Conservation (phyloP, 2,329 filamentous ascomycete species). For the Penicillium italicum region DNA sequence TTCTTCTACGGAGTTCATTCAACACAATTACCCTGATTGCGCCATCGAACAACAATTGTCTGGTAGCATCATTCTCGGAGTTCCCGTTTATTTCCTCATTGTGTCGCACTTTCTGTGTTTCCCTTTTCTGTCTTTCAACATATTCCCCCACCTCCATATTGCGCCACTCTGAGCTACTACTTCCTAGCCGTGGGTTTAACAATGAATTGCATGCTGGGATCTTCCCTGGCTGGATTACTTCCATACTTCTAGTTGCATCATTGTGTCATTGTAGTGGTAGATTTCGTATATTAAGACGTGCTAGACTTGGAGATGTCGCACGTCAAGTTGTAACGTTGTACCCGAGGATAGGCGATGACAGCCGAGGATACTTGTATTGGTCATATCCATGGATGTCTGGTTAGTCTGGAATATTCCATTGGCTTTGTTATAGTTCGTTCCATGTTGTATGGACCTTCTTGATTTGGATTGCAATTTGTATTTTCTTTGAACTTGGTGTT, state of each 20-base stretch:
- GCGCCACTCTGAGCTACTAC: slow-evolving; percentile 4
- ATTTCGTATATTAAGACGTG: background rate
- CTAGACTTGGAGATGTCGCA: background rate
- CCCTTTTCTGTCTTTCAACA: slow-evolving; percentile 3
- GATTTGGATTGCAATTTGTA: too few relatives aligned
- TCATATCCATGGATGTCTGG: background rate
- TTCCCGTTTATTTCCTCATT: background rate
- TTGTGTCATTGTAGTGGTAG: background rate
- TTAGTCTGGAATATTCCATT: background rate
- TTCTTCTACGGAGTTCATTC: background rate
- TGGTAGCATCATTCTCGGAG: slow-evolving; percentile 6
- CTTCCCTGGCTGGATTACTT: background rate
- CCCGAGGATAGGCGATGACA: background rate
- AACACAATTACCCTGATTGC: background rate
- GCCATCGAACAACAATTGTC: slow-evolving; percentile 10
- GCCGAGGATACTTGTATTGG: background rate
- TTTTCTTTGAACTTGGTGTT: background rate
- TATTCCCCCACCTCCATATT: slow-evolving; percentile 7
- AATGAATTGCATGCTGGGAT: slow-evolving; percentile 4
- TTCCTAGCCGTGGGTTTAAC: slow-evolving; percentile 2
- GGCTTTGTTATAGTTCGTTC: too few relatives aligned
- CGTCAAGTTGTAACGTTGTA: background rate
- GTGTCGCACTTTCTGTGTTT: background rate
- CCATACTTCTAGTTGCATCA: background rate
- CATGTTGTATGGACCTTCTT: background rate